A percentile compares a stretch with the other conserved stretches of the same genome.
These are phyloP conservation scores for Asclepias syriaca DNA, from an alignment of 257 asterid species.

Conservation along the genomic window DNA sequence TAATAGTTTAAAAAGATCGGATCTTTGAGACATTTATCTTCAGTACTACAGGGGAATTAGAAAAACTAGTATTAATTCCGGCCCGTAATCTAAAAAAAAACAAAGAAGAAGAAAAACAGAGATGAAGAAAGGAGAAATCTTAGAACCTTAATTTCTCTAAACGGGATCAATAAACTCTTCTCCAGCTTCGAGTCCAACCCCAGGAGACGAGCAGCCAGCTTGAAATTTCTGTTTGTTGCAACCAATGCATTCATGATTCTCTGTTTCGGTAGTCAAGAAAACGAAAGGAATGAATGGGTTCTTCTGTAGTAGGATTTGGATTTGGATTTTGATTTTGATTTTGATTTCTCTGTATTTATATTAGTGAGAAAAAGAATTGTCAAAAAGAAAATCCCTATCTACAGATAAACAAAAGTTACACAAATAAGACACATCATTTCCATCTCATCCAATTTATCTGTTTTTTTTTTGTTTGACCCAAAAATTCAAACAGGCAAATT, in stretches of 20 bases:
- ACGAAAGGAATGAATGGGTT: not conserved
- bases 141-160: constrained; percentile 85
- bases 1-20: too few species aligned
- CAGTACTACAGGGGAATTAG: not conserved
- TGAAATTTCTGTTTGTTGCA: constrained; percentile 93
- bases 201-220: constrained; percentile 72
- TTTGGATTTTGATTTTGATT: too few species aligned
- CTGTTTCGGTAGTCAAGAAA: not conserved
- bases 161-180: constrained; percentile 80
- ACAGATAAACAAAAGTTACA: not conserved
- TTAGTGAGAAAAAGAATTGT: not conserved
- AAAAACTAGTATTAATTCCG: not conserved
- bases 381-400: not conserved
- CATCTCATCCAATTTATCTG: not conserved
- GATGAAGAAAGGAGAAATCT: not conserved
- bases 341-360: too few species aligned
- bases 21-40: not conserved
- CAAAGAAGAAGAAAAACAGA: not conserved
- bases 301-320: not conserved
- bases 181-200: constrained; percentile 89
- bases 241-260: constrained; percentile 79
- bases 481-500: not conserved
- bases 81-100: not conserved
- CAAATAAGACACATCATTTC: not conserved
- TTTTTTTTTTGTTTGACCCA: too few species aligned